Conservation (phyloP, 2,329 filamentous ascomycete species). For the Acrocalymma vagum region DNA sequence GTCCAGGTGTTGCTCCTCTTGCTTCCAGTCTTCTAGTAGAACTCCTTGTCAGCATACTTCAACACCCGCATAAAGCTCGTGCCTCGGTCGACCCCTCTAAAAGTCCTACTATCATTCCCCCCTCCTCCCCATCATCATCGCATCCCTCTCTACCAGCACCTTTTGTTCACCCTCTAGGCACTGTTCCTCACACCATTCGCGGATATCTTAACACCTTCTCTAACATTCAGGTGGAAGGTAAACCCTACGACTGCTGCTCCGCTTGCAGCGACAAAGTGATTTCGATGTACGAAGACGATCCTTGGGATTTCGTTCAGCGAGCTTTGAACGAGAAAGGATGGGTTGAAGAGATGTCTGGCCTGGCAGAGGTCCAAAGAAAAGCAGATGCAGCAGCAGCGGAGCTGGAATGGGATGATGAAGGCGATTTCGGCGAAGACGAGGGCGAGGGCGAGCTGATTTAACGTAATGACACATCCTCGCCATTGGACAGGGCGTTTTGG, state of each 20-base stretch:
- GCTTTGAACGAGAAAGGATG: slow-evolving; percentile 80
- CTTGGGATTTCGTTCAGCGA: slow-evolving; percentile 79
- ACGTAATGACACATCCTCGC: background rate
- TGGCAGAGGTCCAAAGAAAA: slow-evolving; percentile 70
- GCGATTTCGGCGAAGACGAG: slow-evolving; percentile 58
- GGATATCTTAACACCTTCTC: slow-evolving; percentile 79
- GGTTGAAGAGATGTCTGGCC: slow-evolving; percentile 77
- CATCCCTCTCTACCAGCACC: slow-evolving; percentile 42
- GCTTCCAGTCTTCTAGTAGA: slow-evolving; percentile 93
- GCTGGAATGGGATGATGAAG: slow-evolving; percentile 66
- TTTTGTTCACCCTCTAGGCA: slow-evolving; percentile 69
- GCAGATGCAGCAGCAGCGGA: slow-evolving; percentile 58
- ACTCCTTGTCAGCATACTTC: slow-evolving; percentile 83
- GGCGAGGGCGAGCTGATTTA: slow-evolving; percentile 63
- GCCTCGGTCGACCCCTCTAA: slow-evolving; percentile 38
- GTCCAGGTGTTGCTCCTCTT: slow-evolving; percentile 90
- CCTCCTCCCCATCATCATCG: slow-evolving; percentile 17
- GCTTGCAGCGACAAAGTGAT: slow-evolving; percentile 79
- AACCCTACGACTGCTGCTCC: slow-evolving; percentile 82
- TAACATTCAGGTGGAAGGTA: slow-evolving; percentile 76
- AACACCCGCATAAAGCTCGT: slow-evolving; percentile 63
- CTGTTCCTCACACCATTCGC: slow-evolving; percentile 82
- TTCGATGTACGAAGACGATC: slow-evolving; percentile 70
- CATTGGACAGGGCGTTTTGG: too few relatives aligned
- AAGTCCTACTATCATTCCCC: slow-evolving; percentile 8